These are phyloP conservation scores for Monilinia fructigena DNA, from an alignment of 2,329 filamentous ascomycete genomes.

Conservation along the genomic window DNA sequence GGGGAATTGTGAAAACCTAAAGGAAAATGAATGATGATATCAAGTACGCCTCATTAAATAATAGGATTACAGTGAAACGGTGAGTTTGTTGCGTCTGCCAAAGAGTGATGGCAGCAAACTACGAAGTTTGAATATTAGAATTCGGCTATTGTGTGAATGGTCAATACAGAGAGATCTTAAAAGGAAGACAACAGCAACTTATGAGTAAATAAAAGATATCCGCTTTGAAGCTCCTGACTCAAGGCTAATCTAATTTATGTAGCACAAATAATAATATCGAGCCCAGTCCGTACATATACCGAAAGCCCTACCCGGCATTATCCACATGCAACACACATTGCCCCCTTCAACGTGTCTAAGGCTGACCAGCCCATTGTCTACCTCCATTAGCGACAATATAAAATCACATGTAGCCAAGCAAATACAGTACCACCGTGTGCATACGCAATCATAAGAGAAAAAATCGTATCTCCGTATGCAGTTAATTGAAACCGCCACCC, in stretches of 20 bases:
- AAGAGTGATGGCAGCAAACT: neutral
- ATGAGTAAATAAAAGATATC: neutral
- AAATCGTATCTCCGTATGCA: neutral
- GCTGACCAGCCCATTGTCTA: conserved; percentile 9
- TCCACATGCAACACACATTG: conserved; percentile 10
- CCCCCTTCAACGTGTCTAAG: conserved; percentile 11
- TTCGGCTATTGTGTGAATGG: neutral
- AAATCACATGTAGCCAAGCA: conserved; percentile 2
- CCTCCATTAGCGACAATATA: neutral
- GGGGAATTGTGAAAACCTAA: neutral
- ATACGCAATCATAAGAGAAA: conserved; percentile 8
- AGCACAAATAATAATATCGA: neutral
- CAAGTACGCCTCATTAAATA: neutral
- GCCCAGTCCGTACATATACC: conserved; percentile 10
- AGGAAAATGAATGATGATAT: neutral
- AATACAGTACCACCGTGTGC: neutral
- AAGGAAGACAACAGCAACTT: neutral
- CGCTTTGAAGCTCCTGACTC: conserved; percentile 5
- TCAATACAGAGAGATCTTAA: conserved; percentile 8
- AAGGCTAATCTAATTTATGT: neutral
- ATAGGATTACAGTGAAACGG: neutral
- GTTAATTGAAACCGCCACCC: neutral
- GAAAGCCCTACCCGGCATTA: conserved; percentile 22
- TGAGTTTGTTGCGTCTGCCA: neutral
- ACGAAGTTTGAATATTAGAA: neutral